Evolutionary conservation across 139 green algal species (phyloP).

Genomic region (Limnomonas spitsbergensis): DNA sequence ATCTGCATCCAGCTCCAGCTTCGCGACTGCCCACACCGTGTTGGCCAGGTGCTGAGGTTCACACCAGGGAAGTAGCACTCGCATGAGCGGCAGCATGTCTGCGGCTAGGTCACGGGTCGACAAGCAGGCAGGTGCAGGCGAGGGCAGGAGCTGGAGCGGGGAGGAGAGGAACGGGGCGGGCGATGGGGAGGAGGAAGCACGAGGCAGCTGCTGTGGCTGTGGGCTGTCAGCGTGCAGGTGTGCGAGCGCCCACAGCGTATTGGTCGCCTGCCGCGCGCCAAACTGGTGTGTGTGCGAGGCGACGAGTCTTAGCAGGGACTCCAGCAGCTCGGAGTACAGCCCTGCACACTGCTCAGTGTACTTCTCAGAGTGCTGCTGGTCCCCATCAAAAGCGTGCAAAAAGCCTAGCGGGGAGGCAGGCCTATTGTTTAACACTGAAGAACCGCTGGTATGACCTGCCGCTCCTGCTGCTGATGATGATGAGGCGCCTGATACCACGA

Average conservation of each 20-base stretch:
- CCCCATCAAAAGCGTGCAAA: too few species aligned
- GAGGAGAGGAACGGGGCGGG: not conserved
- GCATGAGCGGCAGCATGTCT: slow-evolving; percentile 15
- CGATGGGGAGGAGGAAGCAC: too few species aligned
- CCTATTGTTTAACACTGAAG: too few species aligned
- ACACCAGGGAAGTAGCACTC: slow-evolving; percentile 30
- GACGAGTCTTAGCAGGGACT: not conserved
- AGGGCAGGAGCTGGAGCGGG: too few species aligned
- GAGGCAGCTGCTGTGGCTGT: not conserved
- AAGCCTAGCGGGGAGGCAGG: too few species aligned
- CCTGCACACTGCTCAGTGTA: too few species aligned
- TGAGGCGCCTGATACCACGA: too few species aligned
- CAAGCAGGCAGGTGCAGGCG: not conserved
- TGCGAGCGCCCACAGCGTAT: slow-evolving; percentile 8
- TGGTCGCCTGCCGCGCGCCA: slow-evolving; percentile 4
- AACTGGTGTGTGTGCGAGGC: not conserved
- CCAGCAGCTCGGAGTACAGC: too few species aligned
- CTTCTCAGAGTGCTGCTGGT: too few species aligned
- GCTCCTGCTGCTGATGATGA: too few species aligned
- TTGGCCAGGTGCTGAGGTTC: slow-evolving; percentile 44
- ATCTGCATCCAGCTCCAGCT: slow-evolving; percentile 17
- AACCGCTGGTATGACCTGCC: too few species aligned
- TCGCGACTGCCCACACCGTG: slow-evolving; percentile 42
- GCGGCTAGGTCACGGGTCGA: not conserved
- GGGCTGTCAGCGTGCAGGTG: not conserved